Base-by-base conservation (phyloP, 108 stramenopile species). In the Epipyxis sp. region DNA sequence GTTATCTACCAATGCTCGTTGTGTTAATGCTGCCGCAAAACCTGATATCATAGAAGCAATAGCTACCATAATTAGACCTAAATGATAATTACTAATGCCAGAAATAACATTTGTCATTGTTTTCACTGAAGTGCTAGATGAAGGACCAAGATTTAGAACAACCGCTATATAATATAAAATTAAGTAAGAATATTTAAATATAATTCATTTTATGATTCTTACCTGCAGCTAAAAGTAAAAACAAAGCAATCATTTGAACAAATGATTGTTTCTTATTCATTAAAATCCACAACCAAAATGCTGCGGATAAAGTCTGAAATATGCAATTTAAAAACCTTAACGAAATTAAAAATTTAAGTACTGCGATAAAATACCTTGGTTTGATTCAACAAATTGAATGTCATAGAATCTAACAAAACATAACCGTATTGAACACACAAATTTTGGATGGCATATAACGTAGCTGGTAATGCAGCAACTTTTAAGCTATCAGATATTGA, bases 361-460 rank as follows among this genome's bases (percentile, higher is more conserved):
- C 13, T 37, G 20, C 29, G 16, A 68, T 25, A 68, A 40, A 37
- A 68, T 59, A 77, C 58, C 69, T 97, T 97, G 40, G 94, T 95
- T 77, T 96, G 96, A 78, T 97, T 97, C 69, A 97, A 88, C 25
- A 95, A 93, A 72, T 93, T 95, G 84, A 92, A 97, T 3, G 92
- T 93, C 0, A 97, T 69, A 13, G 94, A 90, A 85, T 94, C 93
- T 30, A 97, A 86, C 74, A 94, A 88, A 85, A 91, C 90, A 71
- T 95, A 95, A 16, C 93, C 94, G 65, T 89, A 68, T 59, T 95
- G 87, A 1, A 91, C 86, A 0, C 90, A 88, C 59, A 93, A 79
- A 86, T 95, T 97, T 81, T 97, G 96, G 27, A 97, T 44, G 68
- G 91, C 84, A 84, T 95, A 97, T 50, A 94, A 85, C 1, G 84